Conservation (phyloP, 352 stramenopile species). For the Globisporangium viniferum region DNA sequence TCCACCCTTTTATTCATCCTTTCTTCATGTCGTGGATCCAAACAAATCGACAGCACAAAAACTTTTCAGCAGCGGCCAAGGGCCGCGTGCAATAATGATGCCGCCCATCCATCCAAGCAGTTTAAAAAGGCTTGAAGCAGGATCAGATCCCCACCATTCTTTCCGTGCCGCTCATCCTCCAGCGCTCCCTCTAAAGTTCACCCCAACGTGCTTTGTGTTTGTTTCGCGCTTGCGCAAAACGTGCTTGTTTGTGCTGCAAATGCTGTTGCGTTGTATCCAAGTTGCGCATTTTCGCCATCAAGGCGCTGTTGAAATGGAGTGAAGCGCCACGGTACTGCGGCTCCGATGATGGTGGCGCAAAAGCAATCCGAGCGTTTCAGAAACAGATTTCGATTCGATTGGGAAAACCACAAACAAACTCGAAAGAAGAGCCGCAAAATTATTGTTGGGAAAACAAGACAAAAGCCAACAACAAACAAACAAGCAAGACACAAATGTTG, state of each 20-base stretch:
- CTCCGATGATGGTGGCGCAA: background rate
- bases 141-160: constrained; percentile 15
- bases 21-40: background rate
- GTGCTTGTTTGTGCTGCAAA: background rate
- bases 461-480: no score
- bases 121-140: constrained; percentile 13
- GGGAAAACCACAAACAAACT: background rate
- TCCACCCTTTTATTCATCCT: constrained; percentile 5
- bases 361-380: background rate
- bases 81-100: background rate
- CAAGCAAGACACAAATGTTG: no score
- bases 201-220: background rate
- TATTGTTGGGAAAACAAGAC: no score
- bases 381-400: no score
- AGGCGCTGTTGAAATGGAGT: background rate
- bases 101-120: background rate
- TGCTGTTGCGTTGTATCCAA: background rate
- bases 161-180: constrained; percentile 1
- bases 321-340: background rate
- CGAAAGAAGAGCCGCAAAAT: background rate
- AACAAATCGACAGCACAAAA: constrained; percentile 3
- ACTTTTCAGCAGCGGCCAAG: constrained; percentile 1
- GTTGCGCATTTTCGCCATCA: background rate
- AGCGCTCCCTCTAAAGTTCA: background rate
- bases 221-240: background rate